Evolutionary conservation across 2,329 filamentous ascomycete genomes (phyloP).

Genomic region (Ophiostoma piceae): DNA sequence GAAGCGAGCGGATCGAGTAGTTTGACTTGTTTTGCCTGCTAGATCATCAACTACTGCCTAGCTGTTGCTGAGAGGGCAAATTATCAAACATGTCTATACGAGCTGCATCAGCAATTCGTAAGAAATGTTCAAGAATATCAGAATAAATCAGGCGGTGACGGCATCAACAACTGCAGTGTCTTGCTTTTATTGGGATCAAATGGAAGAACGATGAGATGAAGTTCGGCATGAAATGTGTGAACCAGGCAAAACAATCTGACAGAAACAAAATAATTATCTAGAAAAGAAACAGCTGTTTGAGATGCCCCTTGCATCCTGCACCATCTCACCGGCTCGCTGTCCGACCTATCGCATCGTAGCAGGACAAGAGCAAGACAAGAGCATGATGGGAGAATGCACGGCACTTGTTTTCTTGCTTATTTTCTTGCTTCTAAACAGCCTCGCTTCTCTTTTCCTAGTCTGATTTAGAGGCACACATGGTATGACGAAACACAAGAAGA

Average conservation of each 20-base stretch:
- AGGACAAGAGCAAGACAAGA: background rate
- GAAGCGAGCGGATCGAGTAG: background rate
- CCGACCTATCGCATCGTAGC: background rate
- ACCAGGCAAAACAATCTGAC: background rate
- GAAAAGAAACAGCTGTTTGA: too few species aligned
- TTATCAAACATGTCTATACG: background rate
- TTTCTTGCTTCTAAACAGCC: background rate
- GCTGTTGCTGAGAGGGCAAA: background rate
- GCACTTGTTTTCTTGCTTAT: background rate
- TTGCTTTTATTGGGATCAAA: background rate
- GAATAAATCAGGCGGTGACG: background rate
- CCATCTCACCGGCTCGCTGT: background rate
- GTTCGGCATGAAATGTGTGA: background rate
- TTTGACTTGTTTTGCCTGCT: background rate
- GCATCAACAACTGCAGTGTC: background rate
- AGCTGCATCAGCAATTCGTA: too few species aligned
- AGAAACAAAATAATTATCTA: background rate
- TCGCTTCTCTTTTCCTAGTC: background rate
- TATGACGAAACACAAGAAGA: background rate
- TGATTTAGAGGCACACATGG: background rate
- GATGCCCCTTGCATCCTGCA: background rate
- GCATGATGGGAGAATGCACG: background rate
- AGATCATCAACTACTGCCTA: background rate
- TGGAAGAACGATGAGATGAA: background rate
- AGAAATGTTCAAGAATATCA: too few species aligned